phyloP scores from a whole-genome alignment of 257 asterid species.

The Anisodus acutangulus region DNA sequence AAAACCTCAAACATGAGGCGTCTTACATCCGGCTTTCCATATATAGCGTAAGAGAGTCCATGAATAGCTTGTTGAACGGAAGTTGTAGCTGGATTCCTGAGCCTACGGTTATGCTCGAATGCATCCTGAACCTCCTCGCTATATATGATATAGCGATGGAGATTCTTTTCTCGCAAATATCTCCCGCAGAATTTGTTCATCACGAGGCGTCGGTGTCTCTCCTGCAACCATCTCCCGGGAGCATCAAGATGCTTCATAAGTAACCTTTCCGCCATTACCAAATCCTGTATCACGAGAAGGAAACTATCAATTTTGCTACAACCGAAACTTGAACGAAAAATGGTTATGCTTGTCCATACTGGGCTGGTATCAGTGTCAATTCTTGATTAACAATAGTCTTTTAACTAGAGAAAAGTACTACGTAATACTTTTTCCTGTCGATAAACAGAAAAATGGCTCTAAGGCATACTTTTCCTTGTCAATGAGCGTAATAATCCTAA shows the following conservation, averaged over 20 bases:
- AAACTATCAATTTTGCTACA: slow-evolving; percentile 19
- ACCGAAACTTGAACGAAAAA: background rate
- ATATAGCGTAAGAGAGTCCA: slow-evolving; percentile 81
- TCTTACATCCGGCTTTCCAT: slow-evolving; percentile 95
- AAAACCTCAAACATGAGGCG: slow-evolving; percentile 97
- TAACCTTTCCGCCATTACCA: slow-evolving; percentile 93
- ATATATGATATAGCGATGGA: slow-evolving; percentile 77
- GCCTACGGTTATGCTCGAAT: slow-evolving; percentile 85
- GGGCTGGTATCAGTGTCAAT: background rate
- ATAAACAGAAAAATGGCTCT: background rate
- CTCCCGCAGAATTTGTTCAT: slow-evolving; percentile 98
- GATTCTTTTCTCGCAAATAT: slow-evolving; percentile 82
- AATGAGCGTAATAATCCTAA: no score
- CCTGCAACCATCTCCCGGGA: slow-evolving; percentile 93
- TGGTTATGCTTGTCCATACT: background rate
- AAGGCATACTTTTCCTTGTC: no score
- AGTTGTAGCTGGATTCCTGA: slow-evolving; percentile 95
- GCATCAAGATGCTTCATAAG: slow-evolving; percentile 98
- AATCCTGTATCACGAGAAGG: slow-evolving; percentile 59
- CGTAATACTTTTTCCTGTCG: background rate
- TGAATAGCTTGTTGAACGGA: slow-evolving; percentile 97
- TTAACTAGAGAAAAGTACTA: background rate
- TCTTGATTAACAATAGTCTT: background rate
- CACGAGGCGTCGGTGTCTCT: slow-evolving; percentile 72
- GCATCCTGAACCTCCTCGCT: slow-evolving; percentile 88